Base-by-base conservation (phyloP, 306 rosid genomes). In the Carpinus fangiana region DNA sequence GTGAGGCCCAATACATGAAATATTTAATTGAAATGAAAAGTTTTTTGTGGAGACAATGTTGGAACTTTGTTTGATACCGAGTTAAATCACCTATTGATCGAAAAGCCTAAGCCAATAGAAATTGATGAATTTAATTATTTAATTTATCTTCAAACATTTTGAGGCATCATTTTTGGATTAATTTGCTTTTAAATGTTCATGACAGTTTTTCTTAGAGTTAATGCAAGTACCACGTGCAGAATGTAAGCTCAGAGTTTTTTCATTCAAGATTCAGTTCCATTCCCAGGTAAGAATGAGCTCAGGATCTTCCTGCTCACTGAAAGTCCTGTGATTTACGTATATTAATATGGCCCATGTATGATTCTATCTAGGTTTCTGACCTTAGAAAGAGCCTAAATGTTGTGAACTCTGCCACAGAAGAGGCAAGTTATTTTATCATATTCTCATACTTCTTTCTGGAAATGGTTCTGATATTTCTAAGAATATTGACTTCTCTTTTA, bases 151-250 rank as follows among this genome's bases (percentile, higher is more conserved):
- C 45, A 4, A 41, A 41, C 45, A 41, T 41, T 41, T 41, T 5
- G 8, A 5, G 56, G 65, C 73, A 73, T 68, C 54, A n/a, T 8
- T 50, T 13, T 73, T 73, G 75, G 20, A 79, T 77, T 41, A 65
- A 66, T 66, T 7, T 66, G 7, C 28, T 20, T 80, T 76, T 38
- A 59, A n/a, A 74, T 53, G 73, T 80, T 69, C 52, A 60, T 78
- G 65, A 52, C 96, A 94, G 98, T 94, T 94, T 81, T 85, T 94
- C 84, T 76, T 89, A 65, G 92, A 84, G 74, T 84, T 85, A n/a
- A 86, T 94, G 93, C 84, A 94, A 88, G 96, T 94, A 74, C 96
- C 98, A 48, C 92, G 97, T 66, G 96, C 84, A 73, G 98, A 94
- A 87, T 82, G 88, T 76, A 94, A 94, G 84, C 98, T 94, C 53